phyloP scores from a whole-genome alignment of 257 asterid genomes.

The Solanum tarijense region DNA sequence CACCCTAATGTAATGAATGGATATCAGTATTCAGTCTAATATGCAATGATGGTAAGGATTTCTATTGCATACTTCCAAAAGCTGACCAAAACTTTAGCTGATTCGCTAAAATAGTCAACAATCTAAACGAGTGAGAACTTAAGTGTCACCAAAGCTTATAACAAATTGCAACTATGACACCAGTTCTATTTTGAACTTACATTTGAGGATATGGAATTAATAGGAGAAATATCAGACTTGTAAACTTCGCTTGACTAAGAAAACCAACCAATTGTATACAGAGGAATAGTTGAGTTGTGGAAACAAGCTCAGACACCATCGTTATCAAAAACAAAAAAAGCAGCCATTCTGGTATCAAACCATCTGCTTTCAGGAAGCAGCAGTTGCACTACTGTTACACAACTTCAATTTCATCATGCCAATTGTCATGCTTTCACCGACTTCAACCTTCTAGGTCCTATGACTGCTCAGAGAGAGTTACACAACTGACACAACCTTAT shows the following conservation, averaged over 20 bases:
- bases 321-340: background rate
- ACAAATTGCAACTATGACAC: background rate
- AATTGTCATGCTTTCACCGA: background rate
- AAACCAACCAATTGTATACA: background rate
- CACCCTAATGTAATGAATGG: slow-evolving; percentile 38
- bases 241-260: background rate
- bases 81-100: background rate
- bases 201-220: background rate
- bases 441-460: background rate
- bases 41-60: background rate
- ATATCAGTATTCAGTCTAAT: background rate
- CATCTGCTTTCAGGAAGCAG: background rate
- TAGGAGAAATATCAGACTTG: background rate
- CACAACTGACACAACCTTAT: background rate
- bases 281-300: background rate
- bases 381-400: background rate
- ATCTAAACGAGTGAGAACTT: background rate
- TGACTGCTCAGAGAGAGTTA: background rate
- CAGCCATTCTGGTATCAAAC: background rate
- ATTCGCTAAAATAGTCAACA: background rate
- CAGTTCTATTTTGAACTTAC: background rate
- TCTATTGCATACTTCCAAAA: background rate
- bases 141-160: background rate
- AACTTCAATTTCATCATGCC: background rate
- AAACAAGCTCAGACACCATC: background rate